Percentiles rank a stretch among this genome's conserved stretches.
These are phyloP conservation scores for Setaria viridis DNA, from an alignment of 202 grass and related monocot species.

Conservation along the genomic window DNA sequence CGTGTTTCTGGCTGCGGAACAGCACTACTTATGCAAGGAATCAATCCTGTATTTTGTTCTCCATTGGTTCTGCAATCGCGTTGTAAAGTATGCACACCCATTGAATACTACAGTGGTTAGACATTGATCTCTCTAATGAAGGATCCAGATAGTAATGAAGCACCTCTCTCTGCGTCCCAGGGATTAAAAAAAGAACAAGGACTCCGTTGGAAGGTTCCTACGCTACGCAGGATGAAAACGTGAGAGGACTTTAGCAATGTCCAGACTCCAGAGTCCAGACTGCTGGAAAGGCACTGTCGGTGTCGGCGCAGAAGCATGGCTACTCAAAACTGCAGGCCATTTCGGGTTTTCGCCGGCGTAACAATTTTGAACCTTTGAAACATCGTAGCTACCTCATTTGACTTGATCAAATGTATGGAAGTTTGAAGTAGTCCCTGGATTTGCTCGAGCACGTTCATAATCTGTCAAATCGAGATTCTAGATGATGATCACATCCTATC, in stretches of 20 bases:
- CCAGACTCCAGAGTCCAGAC: background rate
- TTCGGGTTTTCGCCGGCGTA: background rate
- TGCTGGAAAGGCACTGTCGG: background rate
- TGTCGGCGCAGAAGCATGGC: background rate
- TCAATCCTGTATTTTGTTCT: background rate
- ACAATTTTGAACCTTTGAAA: background rate
- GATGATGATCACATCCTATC: background rate
- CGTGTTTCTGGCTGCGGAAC: slow-evolving; percentile 29
- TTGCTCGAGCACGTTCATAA: background rate
- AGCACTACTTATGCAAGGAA: background rate
- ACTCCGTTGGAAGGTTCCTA: background rate
- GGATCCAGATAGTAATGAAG: background rate
- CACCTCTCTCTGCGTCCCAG: background rate
- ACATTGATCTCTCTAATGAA: background rate
- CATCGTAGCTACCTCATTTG: background rate
- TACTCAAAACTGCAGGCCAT: background rate
- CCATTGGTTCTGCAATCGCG: background rate
- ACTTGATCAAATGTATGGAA: background rate
- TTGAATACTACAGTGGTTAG: background rate
- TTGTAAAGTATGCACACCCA: background rate
- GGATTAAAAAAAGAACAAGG: background rate
- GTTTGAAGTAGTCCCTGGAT: background rate
- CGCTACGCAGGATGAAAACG: background rate
- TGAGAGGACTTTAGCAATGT: background rate
- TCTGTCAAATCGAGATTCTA: background rate